Conservation (phyloP, 176 grass and related monocot species). For the Carex parvula region DNA sequence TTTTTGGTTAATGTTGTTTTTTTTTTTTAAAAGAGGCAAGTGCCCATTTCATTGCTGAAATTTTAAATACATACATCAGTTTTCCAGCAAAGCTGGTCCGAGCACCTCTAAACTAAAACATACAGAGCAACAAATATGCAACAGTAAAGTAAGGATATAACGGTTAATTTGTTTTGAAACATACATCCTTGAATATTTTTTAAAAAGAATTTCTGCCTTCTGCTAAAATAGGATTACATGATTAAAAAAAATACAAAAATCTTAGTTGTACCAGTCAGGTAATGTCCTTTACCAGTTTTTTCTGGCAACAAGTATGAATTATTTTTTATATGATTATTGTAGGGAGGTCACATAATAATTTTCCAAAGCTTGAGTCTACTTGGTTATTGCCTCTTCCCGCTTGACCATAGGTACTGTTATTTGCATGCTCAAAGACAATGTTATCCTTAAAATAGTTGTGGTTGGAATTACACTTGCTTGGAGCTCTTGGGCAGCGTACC, state of each 20-base stretch:
- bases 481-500: conserved; percentile 99
- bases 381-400: conserved; percentile 91
- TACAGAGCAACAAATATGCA: no score
- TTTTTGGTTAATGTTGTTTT: no score
- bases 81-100: no score
- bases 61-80: no score
- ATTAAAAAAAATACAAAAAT: neutral
- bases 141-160: no score
- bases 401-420: conserved; percentile 83
- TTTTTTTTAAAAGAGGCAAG: no score
- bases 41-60: no score
- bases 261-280: neutral
- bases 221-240: neutral
- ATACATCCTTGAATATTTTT: neutral
- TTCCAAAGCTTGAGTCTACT: conserved; percentile 97
- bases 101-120: no score
- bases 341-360: conserved; percentile 99
- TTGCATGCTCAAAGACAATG: conserved; percentile 86
- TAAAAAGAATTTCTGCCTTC: neutral
- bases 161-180: neutral
- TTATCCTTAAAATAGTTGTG: conserved; percentile 76
- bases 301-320: conserved; percentile 2
- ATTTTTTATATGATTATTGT: conserved; percentile 15
- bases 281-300: neutral
- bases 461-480: conserved; percentile 76